Evolutionary conservation across 257 asterid species (phyloP).

Genomic region (Capsicum rhomboideum): DNA sequence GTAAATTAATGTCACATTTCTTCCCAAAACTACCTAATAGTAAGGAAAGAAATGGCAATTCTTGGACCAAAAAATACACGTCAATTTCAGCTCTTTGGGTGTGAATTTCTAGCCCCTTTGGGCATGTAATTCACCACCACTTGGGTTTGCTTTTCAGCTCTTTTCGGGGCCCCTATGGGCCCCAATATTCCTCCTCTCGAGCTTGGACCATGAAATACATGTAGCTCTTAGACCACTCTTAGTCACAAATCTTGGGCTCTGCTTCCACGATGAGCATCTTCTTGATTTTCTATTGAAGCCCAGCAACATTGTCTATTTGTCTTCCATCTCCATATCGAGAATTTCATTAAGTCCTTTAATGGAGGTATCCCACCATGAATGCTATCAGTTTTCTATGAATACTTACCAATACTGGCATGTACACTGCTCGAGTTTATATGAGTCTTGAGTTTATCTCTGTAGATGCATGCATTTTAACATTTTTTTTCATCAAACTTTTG

Average conservation of each 20-base stretch:
- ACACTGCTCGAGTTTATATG: background rate
- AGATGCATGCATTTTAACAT: background rate
- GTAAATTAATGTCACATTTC: background rate
- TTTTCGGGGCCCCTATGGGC: background rate
- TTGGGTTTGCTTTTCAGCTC: background rate
- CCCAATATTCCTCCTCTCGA: background rate
- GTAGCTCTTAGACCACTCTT: background rate
- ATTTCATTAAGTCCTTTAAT: background rate
- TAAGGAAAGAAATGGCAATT: background rate
- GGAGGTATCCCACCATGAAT: background rate
- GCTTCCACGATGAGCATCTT: background rate
- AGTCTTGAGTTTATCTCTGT: background rate
- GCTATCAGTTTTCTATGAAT: background rate
- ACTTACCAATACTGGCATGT: background rate
- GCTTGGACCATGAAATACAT: background rate
- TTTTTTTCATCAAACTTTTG: background rate
- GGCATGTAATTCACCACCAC: background rate
- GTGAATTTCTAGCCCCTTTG: background rate
- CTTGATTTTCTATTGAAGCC: background rate
- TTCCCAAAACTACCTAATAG: background rate
- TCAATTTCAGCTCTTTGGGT: background rate
- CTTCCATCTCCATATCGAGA: background rate
- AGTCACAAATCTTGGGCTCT: background rate
- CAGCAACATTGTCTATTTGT: background rate
- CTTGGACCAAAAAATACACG: background rate